Conservation (phyloP, 2,329 filamentous ascomycete species). For the Calonectria pteridis region DNA sequence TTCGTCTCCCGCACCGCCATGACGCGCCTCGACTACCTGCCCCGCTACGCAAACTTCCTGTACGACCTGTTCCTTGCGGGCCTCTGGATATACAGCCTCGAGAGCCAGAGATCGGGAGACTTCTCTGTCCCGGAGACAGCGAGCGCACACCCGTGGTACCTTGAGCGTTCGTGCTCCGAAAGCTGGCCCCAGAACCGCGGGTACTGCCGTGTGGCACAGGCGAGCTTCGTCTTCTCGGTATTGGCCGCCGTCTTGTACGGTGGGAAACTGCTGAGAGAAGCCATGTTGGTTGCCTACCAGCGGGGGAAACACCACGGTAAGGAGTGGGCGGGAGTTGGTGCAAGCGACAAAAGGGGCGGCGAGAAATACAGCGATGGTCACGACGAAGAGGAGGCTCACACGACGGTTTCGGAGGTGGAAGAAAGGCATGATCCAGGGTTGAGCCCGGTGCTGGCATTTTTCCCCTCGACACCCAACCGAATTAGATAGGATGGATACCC, state of each 20-base stretch:
- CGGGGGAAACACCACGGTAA: constrained; percentile 21
- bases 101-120: constrained; percentile 41
- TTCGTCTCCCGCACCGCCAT: constrained; percentile 42
- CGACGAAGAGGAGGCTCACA: background rate
- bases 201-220: constrained; percentile 40
- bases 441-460: constrained; percentile 51
- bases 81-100: constrained; percentile 45
- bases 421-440: constrained; percentile 32
- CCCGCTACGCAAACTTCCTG: constrained; percentile 37
- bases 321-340: background rate
- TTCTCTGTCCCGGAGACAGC: constrained; percentile 39
- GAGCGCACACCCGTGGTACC: constrained; percentile 45
- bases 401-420: background rate
- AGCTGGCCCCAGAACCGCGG: constrained; percentile 30
- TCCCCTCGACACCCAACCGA: constrained; percentile 33
- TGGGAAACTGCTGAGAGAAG: constrained; percentile 29
- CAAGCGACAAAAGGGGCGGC: constrained; percentile 7
- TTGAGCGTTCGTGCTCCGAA: constrained; percentile 36
- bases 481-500: background rate
- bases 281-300: constrained; percentile 23
- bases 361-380: constrained; percentile 27
- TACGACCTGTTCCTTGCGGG: constrained; percentile 46
- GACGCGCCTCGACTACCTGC: constrained; percentile 38
- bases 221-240: constrained; percentile 36
- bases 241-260: constrained; percentile 36